phyloP scores from a whole-genome alignment of 2,329 filamentous ascomycete genomes.

The Botrytis pseudocinerea region DNA sequence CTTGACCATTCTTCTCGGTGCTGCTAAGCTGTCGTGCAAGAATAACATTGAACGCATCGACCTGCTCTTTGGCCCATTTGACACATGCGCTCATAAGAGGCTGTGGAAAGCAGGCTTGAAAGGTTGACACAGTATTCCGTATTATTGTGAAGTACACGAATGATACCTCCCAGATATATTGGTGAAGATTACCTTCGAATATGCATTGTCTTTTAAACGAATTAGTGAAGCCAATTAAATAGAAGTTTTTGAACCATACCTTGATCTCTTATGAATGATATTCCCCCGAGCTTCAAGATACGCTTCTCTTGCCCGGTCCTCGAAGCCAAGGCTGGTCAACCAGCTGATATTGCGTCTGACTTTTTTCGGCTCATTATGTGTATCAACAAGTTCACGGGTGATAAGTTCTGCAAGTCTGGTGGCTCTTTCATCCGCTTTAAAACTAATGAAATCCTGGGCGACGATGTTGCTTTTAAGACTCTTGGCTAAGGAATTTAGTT shows the following conservation, averaged over 20 bases:
- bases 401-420: slow-evolving; percentile 74
- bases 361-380: slow-evolving; percentile 72
- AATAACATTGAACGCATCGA: slow-evolving; percentile 86
- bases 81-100: slow-evolving; percentile 91
- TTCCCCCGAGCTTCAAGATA: slow-evolving; percentile 79
- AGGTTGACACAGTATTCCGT: slow-evolving; percentile 87
- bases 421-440: slow-evolving; percentile 86
- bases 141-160: slow-evolving; percentile 96
- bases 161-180: slow-evolving; percentile 93
- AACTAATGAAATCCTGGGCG: slow-evolving; percentile 88
- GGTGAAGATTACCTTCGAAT: slow-evolving; percentile 88
- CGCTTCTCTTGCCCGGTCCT: slow-evolving; percentile 83
- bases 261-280: slow-evolving; percentile 77
- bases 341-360: slow-evolving; percentile 81
- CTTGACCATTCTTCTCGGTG: slow-evolving; percentile 70
- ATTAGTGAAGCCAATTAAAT: background rate
- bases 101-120: slow-evolving; percentile 82
- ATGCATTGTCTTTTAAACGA: slow-evolving; percentile 71
- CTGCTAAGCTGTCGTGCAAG: slow-evolving; percentile 83
- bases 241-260: slow-evolving; percentile 53
- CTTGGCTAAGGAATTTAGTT: slow-evolving; percentile 75
- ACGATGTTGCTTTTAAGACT: slow-evolving; percentile 81
- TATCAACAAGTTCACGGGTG: slow-evolving; percentile 73
- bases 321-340: slow-evolving; percentile 83
- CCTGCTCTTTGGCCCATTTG: slow-evolving; percentile 95